These are phyloP conservation scores for Phellinidium pouzarii DNA, from an alignment of 1,284 basidiomycete species.

Conservation along the genomic window DNA sequence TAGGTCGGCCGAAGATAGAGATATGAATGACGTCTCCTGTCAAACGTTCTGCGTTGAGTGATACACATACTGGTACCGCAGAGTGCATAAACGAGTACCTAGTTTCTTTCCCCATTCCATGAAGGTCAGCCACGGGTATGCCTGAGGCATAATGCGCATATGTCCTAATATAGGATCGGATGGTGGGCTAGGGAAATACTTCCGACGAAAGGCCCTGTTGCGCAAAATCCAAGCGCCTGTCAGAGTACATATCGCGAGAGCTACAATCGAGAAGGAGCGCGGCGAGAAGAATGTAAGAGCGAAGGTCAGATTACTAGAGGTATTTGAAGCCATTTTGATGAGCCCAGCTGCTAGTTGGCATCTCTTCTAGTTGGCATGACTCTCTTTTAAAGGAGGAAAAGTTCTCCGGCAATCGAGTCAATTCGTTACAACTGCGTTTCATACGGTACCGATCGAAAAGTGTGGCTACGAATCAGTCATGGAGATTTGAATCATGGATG, in stretches of 20 bases:
- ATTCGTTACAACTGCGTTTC: no score
- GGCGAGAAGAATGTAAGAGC: no score
- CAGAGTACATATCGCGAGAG: background rate
- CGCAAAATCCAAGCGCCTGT: background rate
- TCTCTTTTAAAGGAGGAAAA: no score
- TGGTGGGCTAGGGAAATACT: slow-evolving; percentile 25
- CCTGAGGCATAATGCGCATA: slow-evolving; percentile 27
- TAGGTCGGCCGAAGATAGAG: slow-evolving; percentile 26
- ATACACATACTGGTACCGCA: background rate
- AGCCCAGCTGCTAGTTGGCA: no score
- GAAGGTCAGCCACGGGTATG: slow-evolving; percentile 27
- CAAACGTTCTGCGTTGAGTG: slow-evolving; percentile 15
- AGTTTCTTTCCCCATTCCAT: slow-evolving; percentile 29
- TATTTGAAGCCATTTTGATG: no score
- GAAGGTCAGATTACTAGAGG: no score
- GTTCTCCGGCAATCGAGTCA: no score
- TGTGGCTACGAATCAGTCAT: no score
- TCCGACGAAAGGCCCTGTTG: background rate
- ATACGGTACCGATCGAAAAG: no score
- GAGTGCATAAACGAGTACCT: slow-evolving; percentile 20
- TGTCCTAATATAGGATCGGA: slow-evolving; percentile 30
- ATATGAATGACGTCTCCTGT: slow-evolving; percentile 14
- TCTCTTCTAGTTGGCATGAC: no score
- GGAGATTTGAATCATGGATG: no score
- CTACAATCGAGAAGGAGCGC: background rate